These are phyloP conservation scores for Aspergillus floridensis DNA, from an alignment of 2,329 filamentous ascomycete species.

Conservation along the genomic window DNA sequence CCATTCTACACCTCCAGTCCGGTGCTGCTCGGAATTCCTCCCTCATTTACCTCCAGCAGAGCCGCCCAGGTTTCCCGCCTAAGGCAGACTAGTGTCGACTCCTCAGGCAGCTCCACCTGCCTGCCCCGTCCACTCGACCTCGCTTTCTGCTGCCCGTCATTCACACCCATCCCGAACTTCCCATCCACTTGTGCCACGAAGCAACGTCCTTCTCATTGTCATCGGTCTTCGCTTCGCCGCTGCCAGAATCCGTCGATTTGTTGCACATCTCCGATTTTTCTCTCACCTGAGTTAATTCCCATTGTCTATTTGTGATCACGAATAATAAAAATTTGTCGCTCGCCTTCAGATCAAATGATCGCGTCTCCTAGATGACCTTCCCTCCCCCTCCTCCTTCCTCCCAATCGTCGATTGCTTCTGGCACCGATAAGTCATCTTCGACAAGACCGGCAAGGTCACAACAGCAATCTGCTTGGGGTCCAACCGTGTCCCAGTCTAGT, in stretches of 20 bases:
- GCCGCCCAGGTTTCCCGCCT: conserved; percentile 3
- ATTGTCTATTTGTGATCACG: conserved; percentile 12
- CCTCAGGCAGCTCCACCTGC: conserved; percentile 25
- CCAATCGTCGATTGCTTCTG: conserved; percentile 53
- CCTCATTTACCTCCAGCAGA: not conserved
- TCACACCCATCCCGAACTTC: conserved; percentile 25
- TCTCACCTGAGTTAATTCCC: conserved; percentile 11
- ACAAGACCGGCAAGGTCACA: conserved; percentile 42
- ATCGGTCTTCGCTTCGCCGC: conserved; percentile 17
- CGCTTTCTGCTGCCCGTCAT: conserved; percentile 26
- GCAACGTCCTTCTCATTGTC: conserved; percentile 23
- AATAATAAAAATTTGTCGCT: conserved; percentile 37
- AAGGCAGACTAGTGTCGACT: conserved; percentile 8
- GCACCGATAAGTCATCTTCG: conserved; percentile 48
- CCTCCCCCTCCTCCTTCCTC: conserved; percentile 52
- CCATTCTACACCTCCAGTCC: not conserved
- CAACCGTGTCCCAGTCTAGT: conserved; percentile 53
- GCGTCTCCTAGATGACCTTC: conserved; percentile 57
- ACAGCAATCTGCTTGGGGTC: conserved; percentile 57
- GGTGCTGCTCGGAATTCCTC: not conserved
- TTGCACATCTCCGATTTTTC: conserved; percentile 7
- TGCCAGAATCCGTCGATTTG: conserved; percentile 10
- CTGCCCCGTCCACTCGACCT: conserved; percentile 24
- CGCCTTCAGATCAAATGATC: conserved; percentile 49
- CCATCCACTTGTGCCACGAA: conserved; percentile 26